These are phyloP conservation scores for Raphanus hybrid DNA, from an alignment of 441 rosid genomes.

Conservation along the genomic window DNA sequence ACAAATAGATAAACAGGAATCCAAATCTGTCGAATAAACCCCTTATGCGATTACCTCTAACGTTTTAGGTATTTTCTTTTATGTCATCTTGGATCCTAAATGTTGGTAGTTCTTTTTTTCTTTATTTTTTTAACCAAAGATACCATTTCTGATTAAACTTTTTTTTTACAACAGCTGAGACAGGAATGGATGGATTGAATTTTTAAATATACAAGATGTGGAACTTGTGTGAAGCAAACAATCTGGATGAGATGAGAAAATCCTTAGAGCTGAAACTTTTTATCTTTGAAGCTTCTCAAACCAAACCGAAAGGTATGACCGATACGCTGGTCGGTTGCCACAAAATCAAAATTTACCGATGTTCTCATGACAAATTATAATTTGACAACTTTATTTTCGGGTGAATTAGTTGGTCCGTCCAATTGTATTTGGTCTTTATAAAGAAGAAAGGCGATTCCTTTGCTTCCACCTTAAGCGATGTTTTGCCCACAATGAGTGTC, in stretches of 20 bases:
- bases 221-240: no score
- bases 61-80: conserved; percentile 27
- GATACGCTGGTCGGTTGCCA: no score
- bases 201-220: no score
- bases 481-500: conserved; percentile 48
- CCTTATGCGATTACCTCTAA: conserved; percentile 29
- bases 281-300: no score
- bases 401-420: conserved; percentile 44
- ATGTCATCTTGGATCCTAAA: conserved; percentile 15
- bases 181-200: no score
- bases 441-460: conserved; percentile 46
- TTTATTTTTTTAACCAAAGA: no score
- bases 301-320: no score
- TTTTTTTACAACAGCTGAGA: no score
- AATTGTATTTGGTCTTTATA: conserved; percentile 48
- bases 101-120: background rate
- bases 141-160: no score
- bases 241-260: no score
- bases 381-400: conserved; percentile 4
- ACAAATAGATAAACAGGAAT: conserved; percentile 41
- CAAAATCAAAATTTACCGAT: background rate
- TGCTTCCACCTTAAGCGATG: conserved; percentile 70
- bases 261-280: no score
- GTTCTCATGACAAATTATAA: conserved; percentile 5
- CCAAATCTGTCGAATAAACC: conserved; percentile 34